Evolutionary conservation across 805 yeast species (phyloP), one percentile per base, ranked within the genome.

Genomic region (Wickerhamomyces queroliae): DNA sequence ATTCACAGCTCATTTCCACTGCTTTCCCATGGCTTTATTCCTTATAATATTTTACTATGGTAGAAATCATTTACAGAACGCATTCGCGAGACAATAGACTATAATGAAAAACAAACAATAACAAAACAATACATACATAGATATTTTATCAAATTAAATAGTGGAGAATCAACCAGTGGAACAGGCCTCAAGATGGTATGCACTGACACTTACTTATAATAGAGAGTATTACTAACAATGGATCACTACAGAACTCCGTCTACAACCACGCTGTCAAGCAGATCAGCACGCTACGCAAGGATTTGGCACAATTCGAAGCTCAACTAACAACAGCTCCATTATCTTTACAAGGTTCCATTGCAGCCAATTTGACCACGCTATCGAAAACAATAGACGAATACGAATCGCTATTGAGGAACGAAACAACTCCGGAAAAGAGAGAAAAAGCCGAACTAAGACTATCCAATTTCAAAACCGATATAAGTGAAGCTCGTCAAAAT

Each of bases 221-320:
- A 6, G 13, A 7, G 10, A 8, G 5, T 25, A 5, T 5, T 25
- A 13, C 13, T 15, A 7, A 25, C 13, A 25, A 29, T 29, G 32
- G 32, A 17, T 34, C 13, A 8, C 11, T 35, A 5, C 37, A 72
- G 98, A 90, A 89, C 63, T 80, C 95, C 21, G 69, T 90, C 38
- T 88, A 83, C 64, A 91, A 87, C 63, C 95, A 87, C 60, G 96
- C 95, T 8, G 70, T 84, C 39, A 88, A 87, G 60, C 96, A 90
- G 61, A 77, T 88, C 23, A 86, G 78, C 51, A 70, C 80, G 21
- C 64, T 91, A 38, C 74, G 79, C 42, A 74, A 75, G 44, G 96
- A 89, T 50, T 62, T 91, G 36, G 68, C 73, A 16, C 62, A 67
- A 38, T 81, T 91, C 48, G 90, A 82, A 53, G 64, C 70, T 34